Conservation (phyloP, 331 rosid species). For the Malus hybrid region DNA sequence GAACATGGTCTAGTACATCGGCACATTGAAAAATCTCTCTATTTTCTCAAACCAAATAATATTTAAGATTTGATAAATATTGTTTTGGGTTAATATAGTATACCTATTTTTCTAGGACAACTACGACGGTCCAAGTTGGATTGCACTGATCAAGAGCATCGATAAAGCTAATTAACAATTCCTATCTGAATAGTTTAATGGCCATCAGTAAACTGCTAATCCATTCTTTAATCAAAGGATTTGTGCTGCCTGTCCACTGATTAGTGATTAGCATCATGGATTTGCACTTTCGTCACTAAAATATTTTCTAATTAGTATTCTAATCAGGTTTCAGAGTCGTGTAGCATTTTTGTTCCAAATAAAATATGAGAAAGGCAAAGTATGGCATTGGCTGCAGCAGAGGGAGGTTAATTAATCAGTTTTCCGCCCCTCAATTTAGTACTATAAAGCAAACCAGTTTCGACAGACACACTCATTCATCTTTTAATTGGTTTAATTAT, state of each 20-base stretch:
- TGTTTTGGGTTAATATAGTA: not conserved
- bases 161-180: conserved; percentile 4
- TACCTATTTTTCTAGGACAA: not conserved
- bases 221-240: conserved; percentile 15
- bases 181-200: not conserved
- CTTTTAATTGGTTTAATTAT: not conserved
- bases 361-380: not conserved
- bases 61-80: not conserved
- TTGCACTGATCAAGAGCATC: conserved; percentile 9
- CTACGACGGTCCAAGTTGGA: conserved; percentile 21
- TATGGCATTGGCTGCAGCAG: not conserved
- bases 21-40: too few species aligned
- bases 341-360: not conserved
- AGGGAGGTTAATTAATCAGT: not conserved
- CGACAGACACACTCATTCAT: conserved; percentile 8
- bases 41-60: not conserved
- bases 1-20: not conserved
- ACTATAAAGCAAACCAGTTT: not conserved
- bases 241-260: conserved; percentile 10
- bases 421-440: not conserved
- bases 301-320: not conserved
- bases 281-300: not conserved
- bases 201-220: conserved; percentile 11
- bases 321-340: conserved; percentile 3
- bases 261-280: conserved; percentile 8